Base-by-base conservation (phyloP, 805 yeast genomes). In the Tetrapisispora nanseiensis region DNA sequence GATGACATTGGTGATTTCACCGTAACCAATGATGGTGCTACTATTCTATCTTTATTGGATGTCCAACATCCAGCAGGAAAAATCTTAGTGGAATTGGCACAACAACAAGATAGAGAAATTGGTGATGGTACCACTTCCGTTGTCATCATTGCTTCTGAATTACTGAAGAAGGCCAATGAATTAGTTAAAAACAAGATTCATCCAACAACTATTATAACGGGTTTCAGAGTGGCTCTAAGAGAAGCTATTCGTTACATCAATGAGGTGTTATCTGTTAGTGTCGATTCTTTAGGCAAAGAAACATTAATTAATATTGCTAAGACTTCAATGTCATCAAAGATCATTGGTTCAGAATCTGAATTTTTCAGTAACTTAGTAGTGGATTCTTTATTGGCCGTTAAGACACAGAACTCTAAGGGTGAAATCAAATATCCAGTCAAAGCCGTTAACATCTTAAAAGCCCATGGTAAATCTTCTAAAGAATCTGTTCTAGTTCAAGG, bases 41-140 rank as follows among this genome's bases (percentile, higher is more conserved):
- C 98, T 4, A 92, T 92, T 55, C 70, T 92, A 49, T 75, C 86
- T 9, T 67, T 94, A 41, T 70, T 92, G 50, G 98, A 92, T 61
- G 97, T 92, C 40, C 96, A 92, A 66, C 98, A 92, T 63, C 99
- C 99, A 28, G 98, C 98, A 1, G 98, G 97, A 15, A 90, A 87
- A 68, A 92, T 92, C 54, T 70, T 92, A 45, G 98, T 92, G 39
- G 97, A 92, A 59, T 74, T 92, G 58, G 98, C 98, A 2, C 96
- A 92, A 64, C 97, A 92, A 65, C 99, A 92, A 69, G 99, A 92
- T 64, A 78, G 95, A 56, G 99, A 92, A 67, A 96, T 92, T 41
- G 98, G 97, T 47, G 97, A 89, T 59, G 97, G 97, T 53, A 89
- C 99, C 34, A 92, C 99, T 0, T 84, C 95, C 13, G 98, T 92